These are phyloP conservation scores for Helichrysum umbraculigerum DNA, from an alignment of 129 eudicot species.

Conservation along the genomic window DNA sequence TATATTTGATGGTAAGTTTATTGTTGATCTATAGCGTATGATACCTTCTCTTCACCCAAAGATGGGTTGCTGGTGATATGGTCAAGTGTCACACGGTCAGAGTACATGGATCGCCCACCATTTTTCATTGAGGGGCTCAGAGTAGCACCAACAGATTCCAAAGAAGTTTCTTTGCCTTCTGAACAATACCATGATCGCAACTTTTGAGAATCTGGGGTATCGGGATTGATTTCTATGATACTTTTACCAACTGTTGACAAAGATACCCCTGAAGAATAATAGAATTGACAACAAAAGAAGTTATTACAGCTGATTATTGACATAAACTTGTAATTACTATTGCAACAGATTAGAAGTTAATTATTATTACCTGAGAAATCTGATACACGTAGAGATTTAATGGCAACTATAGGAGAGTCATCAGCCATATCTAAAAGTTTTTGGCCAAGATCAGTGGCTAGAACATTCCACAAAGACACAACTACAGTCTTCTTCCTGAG, in stretches of 20 bases:
- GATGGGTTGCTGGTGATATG: slow-evolving; percentile 69
- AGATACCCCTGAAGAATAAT: slow-evolving; percentile 74
- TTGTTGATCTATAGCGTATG: too few species aligned
- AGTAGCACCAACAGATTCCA: slow-evolving; percentile 80
- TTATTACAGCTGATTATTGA: neutral
- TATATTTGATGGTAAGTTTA: neutral
- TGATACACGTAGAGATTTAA: slow-evolving; percentile 79
- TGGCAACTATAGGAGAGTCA: slow-evolving; percentile 82
- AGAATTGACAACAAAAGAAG: neutral
- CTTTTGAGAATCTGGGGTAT: slow-evolving; percentile 75
- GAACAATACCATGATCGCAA: slow-evolving; percentile 78
- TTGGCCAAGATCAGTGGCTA: slow-evolving; percentile 86
- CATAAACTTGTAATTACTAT: neutral
- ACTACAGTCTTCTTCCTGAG: slow-evolving; percentile 94
- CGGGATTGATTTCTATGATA: slow-evolving; percentile 64
- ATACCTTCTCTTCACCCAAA: slow-evolving; percentile 83
- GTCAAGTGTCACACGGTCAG: slow-evolving; percentile 67
- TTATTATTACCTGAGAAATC: slow-evolving; percentile 73
- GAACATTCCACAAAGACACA: slow-evolving; percentile 81
- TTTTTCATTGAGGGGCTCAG: slow-evolving; percentile 46
- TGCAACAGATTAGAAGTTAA: neutral
- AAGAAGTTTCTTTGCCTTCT: slow-evolving; percentile 77
- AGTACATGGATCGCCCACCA: slow-evolving; percentile 72
- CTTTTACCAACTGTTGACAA: slow-evolving; percentile 77
- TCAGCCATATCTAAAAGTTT: slow-evolving; percentile 84